phyloP scores from a whole-genome alignment of 192 early-diverging fungal genomes.

The Obelidium mucronatum region DNA sequence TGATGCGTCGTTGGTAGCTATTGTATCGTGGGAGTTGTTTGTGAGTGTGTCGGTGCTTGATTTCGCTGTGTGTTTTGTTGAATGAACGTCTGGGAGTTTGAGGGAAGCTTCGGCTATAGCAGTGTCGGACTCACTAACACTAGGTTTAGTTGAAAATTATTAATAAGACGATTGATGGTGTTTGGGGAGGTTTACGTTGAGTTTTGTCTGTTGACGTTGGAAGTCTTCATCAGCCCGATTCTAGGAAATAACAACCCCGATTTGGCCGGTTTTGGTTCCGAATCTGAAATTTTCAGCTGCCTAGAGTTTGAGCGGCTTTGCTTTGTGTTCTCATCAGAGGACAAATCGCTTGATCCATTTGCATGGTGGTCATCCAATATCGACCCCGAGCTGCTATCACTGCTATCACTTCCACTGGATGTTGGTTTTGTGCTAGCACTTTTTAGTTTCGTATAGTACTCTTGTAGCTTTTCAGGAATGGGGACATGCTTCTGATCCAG shows the following conservation, averaged over 20 bases:
- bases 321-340: background rate
- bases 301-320: background rate
- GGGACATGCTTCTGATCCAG: conserved; percentile 15
- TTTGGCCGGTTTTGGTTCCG: too few relatives aligned
- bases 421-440: background rate
- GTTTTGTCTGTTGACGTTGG: too few relatives aligned
- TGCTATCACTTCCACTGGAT: conserved; percentile 7
- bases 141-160: too few relatives aligned
- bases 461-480: conserved; percentile 19
- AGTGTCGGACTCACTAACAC: background rate
- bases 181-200: too few relatives aligned
- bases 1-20: too few relatives aligned
- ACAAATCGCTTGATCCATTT: background rate
- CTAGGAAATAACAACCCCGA: background rate
- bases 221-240: too few relatives aligned
- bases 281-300: too few relatives aligned
- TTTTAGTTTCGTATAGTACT: conserved; percentile 4
- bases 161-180: too few relatives aligned
- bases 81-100: background rate
- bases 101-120: background rate
- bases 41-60: conserved; percentile 3
- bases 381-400: background rate
- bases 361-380: background rate
- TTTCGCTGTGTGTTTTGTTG: background rate
- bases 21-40: background rate